Evolutionary conservation across 2,329 filamentous ascomycete species (phyloP).

Genomic region (Cladophialophora chaetospira): DNA sequence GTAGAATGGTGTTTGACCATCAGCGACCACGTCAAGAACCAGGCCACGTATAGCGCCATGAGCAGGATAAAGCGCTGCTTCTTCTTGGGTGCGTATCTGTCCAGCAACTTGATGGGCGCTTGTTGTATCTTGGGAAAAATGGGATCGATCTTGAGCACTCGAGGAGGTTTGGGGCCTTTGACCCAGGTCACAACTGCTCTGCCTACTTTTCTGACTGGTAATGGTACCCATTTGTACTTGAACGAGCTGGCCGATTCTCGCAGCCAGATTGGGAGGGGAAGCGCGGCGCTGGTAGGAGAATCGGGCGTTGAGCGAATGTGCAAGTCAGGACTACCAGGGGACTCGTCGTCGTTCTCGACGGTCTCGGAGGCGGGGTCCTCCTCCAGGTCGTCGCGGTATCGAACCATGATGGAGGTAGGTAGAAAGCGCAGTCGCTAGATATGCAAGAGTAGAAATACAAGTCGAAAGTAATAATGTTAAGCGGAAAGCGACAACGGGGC

Average conservation of each 20-base stretch:
- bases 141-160: constrained; percentile 48
- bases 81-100: constrained; percentile 49
- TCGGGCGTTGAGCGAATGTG: constrained; percentile 32
- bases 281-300: constrained; percentile 16
- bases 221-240: constrained; percentile 51
- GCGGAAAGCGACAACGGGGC: neutral
- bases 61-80: constrained; percentile 49
- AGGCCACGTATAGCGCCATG: constrained; percentile 46
- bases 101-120: constrained; percentile 47
- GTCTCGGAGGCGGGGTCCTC: constrained; percentile 26
- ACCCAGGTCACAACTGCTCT: constrained; percentile 49
- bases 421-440: neutral
- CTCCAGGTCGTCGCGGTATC: constrained; percentile 33
- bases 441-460: neutral
- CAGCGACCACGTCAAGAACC: constrained; percentile 52
- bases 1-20: constrained; percentile 49
- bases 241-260: constrained; percentile 51
- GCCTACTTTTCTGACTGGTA: constrained; percentile 47
- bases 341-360: constrained; percentile 41
- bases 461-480: neutral
- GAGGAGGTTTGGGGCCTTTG: constrained; percentile 51
- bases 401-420: constrained; percentile 1
- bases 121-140: constrained; percentile 51
- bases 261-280: constrained; percentile 49
- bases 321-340: constrained; percentile 40